These are phyloP conservation scores for Lasiodiplodia sp. DNA, from an alignment of 2,329 filamentous ascomycete species.

Conservation along the genomic window DNA sequence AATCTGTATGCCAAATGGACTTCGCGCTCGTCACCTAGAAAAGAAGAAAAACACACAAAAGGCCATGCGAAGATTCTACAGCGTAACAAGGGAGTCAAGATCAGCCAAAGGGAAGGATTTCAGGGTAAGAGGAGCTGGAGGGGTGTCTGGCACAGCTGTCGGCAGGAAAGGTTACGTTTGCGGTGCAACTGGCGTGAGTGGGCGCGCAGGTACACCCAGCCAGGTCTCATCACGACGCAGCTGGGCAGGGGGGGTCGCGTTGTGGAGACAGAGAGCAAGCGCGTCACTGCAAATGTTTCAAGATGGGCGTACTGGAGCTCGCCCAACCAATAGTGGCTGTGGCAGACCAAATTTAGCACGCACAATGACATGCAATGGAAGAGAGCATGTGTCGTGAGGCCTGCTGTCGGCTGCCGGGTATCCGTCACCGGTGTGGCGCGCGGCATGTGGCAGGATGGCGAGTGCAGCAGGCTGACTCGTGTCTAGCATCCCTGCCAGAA, in stretches of 20 bases:
- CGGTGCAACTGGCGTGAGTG: slow-evolving; percentile 43
- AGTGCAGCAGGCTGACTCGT: slow-evolving; percentile 9
- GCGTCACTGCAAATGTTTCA: slow-evolving; percentile 20
- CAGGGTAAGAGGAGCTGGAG: slow-evolving; percentile 69
- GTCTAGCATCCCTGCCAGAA: slow-evolving; percentile 17
- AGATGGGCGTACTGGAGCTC: neutral
- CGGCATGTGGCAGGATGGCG: neutral
- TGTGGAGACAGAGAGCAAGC: slow-evolving; percentile 10
- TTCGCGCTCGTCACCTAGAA: slow-evolving; percentile 66
- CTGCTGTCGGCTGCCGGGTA: slow-evolving; percentile 15
- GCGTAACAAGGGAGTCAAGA: slow-evolving; percentile 68
- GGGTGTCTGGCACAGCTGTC: slow-evolving; percentile 74
- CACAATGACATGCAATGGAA: neutral
- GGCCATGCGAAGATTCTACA: slow-evolving; percentile 42
- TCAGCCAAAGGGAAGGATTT: slow-evolving; percentile 57
- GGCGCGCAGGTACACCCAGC: slow-evolving; percentile 11
- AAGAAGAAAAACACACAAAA: slow-evolving; percentile 73
- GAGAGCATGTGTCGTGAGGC: neutral
- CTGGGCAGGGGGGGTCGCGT: slow-evolving; percentile 18
- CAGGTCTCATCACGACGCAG: slow-evolving; percentile 16
- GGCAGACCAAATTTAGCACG: neutral
- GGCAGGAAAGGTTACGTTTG: slow-evolving; percentile 62
- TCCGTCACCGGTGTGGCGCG: slow-evolving; percentile 19
- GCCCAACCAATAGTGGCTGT: neutral
- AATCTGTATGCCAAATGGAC: slow-evolving; percentile 78